phyloP scores from a whole-genome alignment of 139 green algal species.

The Auxenochlorella pyrenoidosa region DNA sequence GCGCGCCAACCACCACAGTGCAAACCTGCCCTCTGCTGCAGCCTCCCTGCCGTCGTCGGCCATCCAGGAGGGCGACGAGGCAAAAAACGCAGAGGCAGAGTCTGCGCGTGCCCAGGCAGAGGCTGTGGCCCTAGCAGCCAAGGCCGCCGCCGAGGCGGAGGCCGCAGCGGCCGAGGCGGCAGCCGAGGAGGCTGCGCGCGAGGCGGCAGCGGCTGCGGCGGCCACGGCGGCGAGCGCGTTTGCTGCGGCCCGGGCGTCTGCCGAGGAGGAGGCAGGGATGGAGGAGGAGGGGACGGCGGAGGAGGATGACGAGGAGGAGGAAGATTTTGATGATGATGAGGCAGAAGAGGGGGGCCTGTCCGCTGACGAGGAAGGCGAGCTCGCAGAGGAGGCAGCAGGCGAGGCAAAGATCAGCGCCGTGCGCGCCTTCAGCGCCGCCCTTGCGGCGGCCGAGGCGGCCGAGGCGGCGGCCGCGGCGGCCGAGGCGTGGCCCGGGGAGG shows the following conservation, averaged over 20 bases:
- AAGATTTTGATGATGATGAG: background rate
- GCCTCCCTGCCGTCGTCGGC: background rate
- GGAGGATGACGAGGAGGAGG: background rate
- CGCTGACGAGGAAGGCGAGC: background rate
- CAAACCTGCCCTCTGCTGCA: background rate
- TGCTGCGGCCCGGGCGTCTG: background rate
- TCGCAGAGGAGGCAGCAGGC: background rate
- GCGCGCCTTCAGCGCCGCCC: background rate
- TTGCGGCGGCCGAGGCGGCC: background rate
- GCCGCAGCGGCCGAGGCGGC: background rate
- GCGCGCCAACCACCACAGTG: no score
- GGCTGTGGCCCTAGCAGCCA: background rate
- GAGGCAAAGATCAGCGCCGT: background rate
- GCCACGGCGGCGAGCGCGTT: background rate
- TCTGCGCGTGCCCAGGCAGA: background rate
- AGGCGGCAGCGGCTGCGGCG: background rate
- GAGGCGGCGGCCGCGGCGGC: constrained; percentile 11
- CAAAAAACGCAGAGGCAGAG: background rate
- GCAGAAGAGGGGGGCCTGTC: background rate
- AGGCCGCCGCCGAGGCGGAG: background rate
- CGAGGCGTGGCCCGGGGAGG: background rate
- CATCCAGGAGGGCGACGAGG: background rate
- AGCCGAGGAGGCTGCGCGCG: background rate
- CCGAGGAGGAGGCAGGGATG: background rate
- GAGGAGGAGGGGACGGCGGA: background rate